phyloP scores from a whole-genome alignment of 495 filamentous ascomycete species.

The Apodospora peruviana region DNA sequence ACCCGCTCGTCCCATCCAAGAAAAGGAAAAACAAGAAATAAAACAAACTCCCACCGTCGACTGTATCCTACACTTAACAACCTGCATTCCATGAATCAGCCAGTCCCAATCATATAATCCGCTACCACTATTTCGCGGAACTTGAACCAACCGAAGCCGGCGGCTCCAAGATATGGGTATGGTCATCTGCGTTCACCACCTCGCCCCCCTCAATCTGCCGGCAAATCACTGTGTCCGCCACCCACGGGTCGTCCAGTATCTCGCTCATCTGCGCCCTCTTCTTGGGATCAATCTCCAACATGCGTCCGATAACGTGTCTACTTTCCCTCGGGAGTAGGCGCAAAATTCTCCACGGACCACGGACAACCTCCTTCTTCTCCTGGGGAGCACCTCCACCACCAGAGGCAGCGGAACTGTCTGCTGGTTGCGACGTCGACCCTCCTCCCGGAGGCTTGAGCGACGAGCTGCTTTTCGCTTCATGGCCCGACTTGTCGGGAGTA shows the following conservation, averaged over 20 bases:
- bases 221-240: constrained; percentile 61
- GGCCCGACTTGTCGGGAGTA: constrained; percentile 6
- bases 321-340: constrained; percentile 86
- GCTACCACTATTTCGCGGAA: background rate
- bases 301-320: constrained; percentile 80
- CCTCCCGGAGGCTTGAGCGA: constrained; percentile 10
- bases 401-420: constrained; percentile 8
- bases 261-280: constrained; percentile 79
- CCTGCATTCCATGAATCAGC: no score
- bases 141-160: constrained; percentile 27
- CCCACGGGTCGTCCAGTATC: constrained; percentile 86
- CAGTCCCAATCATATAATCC: no score
- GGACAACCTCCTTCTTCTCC: constrained; percentile 72
- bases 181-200: constrained; percentile 44
- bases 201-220: constrained; percentile 38
- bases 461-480: constrained; percentile 2
- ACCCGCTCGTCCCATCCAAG: no score
- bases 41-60: no score
- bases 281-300: constrained; percentile 86
- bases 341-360: constrained; percentile 90
- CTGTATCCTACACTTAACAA: no score
- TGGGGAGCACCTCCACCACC: constrained; percentile 36
- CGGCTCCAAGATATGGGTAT: constrained; percentile 50
- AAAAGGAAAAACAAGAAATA: no score
- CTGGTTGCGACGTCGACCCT: constrained; percentile 4